phyloP scores from a whole-genome alignment of 768 basidiomycete species.

The Nidularia pulvinata region DNA sequence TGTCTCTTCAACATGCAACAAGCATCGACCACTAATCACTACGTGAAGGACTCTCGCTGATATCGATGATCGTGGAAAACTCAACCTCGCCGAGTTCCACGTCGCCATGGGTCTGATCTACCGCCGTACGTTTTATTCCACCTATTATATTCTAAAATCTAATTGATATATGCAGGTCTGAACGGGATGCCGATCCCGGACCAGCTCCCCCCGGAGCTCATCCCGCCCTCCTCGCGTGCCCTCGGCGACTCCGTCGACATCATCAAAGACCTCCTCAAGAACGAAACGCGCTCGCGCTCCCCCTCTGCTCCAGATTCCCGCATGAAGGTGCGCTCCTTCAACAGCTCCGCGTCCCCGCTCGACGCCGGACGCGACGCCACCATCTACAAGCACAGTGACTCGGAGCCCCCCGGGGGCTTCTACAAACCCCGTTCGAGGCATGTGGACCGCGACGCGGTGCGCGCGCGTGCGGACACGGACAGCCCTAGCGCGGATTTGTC shows the following conservation, averaged over 20 bases:
- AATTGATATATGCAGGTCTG: conserved; percentile 54
- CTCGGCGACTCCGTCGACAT: conserved; percentile 89
- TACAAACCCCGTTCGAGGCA: conserved; percentile 86
- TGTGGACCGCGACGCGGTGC: conserved; percentile 81
- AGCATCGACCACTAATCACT: neutral
- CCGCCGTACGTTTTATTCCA: conserved; percentile 65
- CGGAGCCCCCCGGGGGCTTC: conserved; percentile 55
- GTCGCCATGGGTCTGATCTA: conserved; percentile 99
- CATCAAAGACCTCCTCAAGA: conserved; percentile 83
- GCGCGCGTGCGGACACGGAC: conserved; percentile 70
- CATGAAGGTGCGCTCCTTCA: conserved; percentile 74
- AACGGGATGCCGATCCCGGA: conserved; percentile 94
- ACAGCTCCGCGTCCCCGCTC: conserved; percentile 44
- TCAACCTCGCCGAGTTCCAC: conserved; percentile 96
- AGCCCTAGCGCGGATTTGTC: conserved; percentile 65
- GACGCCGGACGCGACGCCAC: conserved; percentile 82
- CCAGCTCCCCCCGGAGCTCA: conserved; percentile 82
- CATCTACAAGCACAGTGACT: conserved; percentile 83
- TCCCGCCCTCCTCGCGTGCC: conserved; percentile 90
- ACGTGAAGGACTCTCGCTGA: conserved; percentile 84
- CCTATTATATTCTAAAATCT: conserved; percentile 2
- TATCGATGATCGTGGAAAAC: conserved; percentile 90
- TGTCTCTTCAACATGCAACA: neutral
- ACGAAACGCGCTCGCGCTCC: conserved; percentile 79
- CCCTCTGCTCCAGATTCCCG: conserved; percentile 57